Conservation (phyloP, 805 yeast genomes). For the Metschnikowia drakensbergensis region DNA sequence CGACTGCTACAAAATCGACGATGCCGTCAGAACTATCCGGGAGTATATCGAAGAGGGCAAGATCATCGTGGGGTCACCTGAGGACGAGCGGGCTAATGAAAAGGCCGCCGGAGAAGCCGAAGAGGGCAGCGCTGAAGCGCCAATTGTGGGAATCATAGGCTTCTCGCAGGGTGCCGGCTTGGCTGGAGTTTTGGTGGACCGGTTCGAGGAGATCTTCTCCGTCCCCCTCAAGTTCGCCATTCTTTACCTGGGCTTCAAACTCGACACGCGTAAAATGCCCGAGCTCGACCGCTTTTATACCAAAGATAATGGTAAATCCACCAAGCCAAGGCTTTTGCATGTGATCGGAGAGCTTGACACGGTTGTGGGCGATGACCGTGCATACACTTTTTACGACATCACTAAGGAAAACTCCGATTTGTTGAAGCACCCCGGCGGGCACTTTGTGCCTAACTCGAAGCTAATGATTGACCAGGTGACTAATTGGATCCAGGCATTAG, state of each 20-base stretch:
- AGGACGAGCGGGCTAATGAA: slow-evolving; percentile 19
- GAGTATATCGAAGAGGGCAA: slow-evolving; percentile 58
- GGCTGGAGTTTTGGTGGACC: slow-evolving; percentile 63
- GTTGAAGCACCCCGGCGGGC: slow-evolving; percentile 93
- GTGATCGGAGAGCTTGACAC: slow-evolving; percentile 85
- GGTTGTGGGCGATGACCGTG: slow-evolving; percentile 71
- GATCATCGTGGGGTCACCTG: slow-evolving; percentile 27
- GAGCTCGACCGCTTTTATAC: slow-evolving; percentile 24
- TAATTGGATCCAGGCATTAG: slow-evolving; percentile 33
- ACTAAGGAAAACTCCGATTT: slow-evolving; percentile 48
- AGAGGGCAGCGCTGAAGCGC: background rate
- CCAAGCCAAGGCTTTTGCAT: slow-evolving; percentile 49
- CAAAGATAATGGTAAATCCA: slow-evolving; percentile 12
- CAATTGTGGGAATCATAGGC: slow-evolving; percentile 85
- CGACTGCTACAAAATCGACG: slow-evolving; percentile 41
- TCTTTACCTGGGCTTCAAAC: slow-evolving; percentile 62
- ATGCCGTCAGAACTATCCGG: slow-evolving; percentile 46
- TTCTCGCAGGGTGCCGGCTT: slow-evolving; percentile 95
- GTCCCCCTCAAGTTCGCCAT: slow-evolving; percentile 61
- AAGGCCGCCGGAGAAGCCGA: background rate
- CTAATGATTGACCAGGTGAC: slow-evolving; percentile 36
- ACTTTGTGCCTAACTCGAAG: slow-evolving; percentile 89
- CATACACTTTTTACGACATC: slow-evolving; percentile 49
- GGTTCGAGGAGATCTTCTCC: slow-evolving; percentile 53
- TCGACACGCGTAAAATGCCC: slow-evolving; percentile 30